Conservation (phyloP, 2,329 filamentous ascomycete genomes). For the Elsinoe batatas region DNA sequence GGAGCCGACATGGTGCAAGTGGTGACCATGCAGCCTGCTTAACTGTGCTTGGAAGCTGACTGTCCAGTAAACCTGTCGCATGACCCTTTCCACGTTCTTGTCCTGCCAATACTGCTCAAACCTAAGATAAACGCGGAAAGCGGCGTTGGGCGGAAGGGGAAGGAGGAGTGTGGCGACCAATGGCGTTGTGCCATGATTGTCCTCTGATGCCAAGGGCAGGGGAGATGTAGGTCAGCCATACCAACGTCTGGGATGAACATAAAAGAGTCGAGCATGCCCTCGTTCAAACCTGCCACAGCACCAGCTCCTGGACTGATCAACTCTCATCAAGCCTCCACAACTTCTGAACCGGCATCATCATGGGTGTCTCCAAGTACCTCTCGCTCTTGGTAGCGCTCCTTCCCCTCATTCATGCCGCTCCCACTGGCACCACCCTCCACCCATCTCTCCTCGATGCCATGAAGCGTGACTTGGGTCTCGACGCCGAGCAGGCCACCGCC, state of each 20-base stretch:
- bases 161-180: neutral
- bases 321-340: neutral
- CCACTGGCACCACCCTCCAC: neutral
- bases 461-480: slow-evolving; percentile 8
- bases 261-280: neutral
- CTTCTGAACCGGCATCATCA: neutral
- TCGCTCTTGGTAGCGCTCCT: slow-evolving; percentile 6
- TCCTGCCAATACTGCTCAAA: neutral
- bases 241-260: neutral
- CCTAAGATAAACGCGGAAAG: neutral
- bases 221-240: neutral
- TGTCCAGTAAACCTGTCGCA: neutral
- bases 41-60: slow-evolving; percentile 10
- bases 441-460: neutral
- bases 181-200: neutral
- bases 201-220: neutral
- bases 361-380: slow-evolving; percentile 6
- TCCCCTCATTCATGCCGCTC: slow-evolving; percentile 2
- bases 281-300: neutral
- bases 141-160: slow-evolving; percentile 1
- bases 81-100: neutral
- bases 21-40: neutral
- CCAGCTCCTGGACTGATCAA: neutral
- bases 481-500: neutral
- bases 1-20: neutral